A percentile compares a stretch with the other conserved stretches of the same genome.
Conservation (phyloP, 2,329 filamentous ascomycete genomes). For the Trichoderma sp. region DNA sequence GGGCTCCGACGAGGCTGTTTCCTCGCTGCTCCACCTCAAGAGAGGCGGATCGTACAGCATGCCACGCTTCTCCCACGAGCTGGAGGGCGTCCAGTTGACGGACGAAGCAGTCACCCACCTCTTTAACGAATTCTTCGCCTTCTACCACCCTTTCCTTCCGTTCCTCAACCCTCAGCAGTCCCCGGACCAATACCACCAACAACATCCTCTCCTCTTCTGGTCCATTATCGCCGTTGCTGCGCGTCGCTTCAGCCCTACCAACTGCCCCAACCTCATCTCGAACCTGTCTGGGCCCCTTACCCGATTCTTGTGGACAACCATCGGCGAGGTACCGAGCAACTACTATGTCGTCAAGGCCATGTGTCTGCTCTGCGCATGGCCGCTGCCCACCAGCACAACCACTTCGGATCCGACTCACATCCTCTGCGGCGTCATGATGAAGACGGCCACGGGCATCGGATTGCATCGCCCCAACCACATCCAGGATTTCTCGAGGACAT, state of each 20-base stretch:
- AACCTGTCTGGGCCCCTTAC: constrained; percentile 70
- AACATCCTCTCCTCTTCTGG: constrained; percentile 85
- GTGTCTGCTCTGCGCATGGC: constrained; percentile 80
- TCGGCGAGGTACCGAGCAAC: constrained; percentile 75
- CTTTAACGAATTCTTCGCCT: constrained; percentile 73
- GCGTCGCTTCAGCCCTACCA: constrained; percentile 62
- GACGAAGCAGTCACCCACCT: constrained; percentile 65
- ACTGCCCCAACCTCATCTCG: constrained; percentile 64
- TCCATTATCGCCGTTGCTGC: constrained; percentile 75
- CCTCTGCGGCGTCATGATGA: constrained; percentile 82
- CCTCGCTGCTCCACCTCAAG: constrained; percentile 67
- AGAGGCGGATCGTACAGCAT: constrained; percentile 64
- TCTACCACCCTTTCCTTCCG: constrained; percentile 76
- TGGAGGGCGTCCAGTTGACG: constrained; percentile 66
- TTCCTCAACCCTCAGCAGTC: constrained; percentile 68
- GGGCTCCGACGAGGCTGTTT: constrained; percentile 70
- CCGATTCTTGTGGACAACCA: constrained; percentile 73
- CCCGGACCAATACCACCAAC: constrained; percentile 74
- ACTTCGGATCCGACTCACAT: constrained; percentile 81
- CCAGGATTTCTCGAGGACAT: constrained; percentile 78
- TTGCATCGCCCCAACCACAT: constrained; percentile 79
- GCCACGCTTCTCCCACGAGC: constrained; percentile 60
- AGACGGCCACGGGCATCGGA: constrained; percentile 80
- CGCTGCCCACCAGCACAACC: constrained; percentile 78
- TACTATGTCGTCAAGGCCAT: constrained; percentile 82